Conservation (phyloP, 345 rosid genomes). For the Syzygium aqueum region DNA sequence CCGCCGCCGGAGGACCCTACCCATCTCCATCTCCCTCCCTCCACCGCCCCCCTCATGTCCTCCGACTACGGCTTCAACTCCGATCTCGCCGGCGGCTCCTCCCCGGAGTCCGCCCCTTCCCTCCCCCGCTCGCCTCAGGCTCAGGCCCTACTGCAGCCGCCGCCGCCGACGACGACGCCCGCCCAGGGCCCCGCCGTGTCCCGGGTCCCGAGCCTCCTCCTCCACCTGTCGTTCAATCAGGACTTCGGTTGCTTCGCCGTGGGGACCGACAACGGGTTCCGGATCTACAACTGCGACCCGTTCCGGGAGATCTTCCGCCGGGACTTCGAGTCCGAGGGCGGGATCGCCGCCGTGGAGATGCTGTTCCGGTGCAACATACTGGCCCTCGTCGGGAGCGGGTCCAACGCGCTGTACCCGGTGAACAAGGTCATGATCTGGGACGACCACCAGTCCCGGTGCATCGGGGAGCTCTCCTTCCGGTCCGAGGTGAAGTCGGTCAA, state of each 20-base stretch:
- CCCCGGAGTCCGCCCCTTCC: background rate
- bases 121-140: background rate
- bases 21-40: background rate
- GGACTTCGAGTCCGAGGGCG: conserved; percentile 15
- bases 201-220: conserved; percentile 6
- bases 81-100: background rate
- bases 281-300: conserved; percentile 33
- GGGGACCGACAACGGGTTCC: conserved; percentile 31
- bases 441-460: conserved; percentile 19
- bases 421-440: conserved; percentile 40
- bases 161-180: background rate
- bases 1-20: background rate
- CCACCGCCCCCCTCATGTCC: background rate
- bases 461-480: conserved; percentile 33
- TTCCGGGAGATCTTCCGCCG: conserved; percentile 24
- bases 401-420: conserved; percentile 9
- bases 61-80: background rate
- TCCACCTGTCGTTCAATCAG: conserved; percentile 42
- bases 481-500: conserved; percentile 31
- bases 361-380: conserved; percentile 27
- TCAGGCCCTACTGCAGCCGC: background rate
- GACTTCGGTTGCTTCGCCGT: conserved; percentile 32
- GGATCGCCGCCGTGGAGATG: conserved; percentile 23
- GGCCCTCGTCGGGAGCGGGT: conserved; percentile 27
- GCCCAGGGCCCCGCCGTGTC: background rate